Evolutionary conservation across 2,329 filamentous ascomycete genomes (phyloP), one percentile per base, ranked within the genome.

Genomic region (Penicillium sp.): DNA sequence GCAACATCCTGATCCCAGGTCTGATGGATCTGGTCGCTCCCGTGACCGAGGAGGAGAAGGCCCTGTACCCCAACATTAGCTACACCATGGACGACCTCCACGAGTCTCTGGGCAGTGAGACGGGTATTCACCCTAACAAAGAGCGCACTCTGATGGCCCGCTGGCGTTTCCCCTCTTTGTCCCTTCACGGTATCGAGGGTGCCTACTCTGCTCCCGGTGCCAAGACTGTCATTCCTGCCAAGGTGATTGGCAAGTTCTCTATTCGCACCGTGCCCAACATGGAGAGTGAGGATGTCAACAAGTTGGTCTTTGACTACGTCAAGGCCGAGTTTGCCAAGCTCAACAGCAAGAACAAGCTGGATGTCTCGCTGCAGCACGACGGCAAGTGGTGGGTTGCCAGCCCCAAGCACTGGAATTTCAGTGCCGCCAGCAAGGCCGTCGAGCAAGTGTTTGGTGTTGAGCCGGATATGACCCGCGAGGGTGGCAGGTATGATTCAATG

Each of bases 361-460:
- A 88, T 62, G 84, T 90, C 45, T 83, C 78, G 66, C 78, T 90
- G 49, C 84, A 91, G 72, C 93, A 98, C 76, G 85, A 84, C 50
- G 93, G 93, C 60, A 96, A 96, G 75, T 98, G 93, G 93, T 98
- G 93, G 93, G 90, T 95, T 41, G 90, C 94, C 40, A 90, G 86
- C 66, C 91, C 93, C 28, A 93, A 95, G 75, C 91, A 98, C 79
- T 97, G 93, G 90, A 98, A 98, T 79, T 98, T 97, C 74, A 81
- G 83, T 28, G 91, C 91, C 26, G 93, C 93, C 11, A 83, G 85
- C 65, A 97, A 95, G 80, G 93, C 93, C n/a, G 90, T 93, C 32
- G 86, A 97, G 77, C 83, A 89, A 56, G 93, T 98, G 34, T 98
- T 90, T 81, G 88, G 88, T 46, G 86, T 95, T 46, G 80, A 90